Evolutionary conservation across 305 asterid genomes (phyloP).

Genomic region (Fraxinus baroniana): DNA sequence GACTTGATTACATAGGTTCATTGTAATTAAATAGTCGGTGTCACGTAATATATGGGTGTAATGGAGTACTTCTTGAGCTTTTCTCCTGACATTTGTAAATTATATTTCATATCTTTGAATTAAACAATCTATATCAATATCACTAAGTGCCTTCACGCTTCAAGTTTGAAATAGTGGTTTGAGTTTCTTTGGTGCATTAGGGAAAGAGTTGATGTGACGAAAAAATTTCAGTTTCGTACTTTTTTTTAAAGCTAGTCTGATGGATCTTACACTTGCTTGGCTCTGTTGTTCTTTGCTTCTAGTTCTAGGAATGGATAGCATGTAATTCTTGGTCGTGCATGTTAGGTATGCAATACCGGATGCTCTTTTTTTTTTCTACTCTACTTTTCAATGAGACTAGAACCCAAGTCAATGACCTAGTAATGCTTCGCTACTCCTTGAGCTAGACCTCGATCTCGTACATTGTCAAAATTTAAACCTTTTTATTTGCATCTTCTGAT

Average conservation of each 20-base stretch:
- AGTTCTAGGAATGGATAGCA: neutral
- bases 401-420: no score
- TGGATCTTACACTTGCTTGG: neutral
- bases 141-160: neutral
- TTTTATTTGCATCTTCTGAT: no score
- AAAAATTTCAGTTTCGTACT: neutral
- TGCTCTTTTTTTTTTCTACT: neutral
- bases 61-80: no score
- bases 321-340: neutral
- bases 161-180: neutral
- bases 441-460: no score
- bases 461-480: no score
- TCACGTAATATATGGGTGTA: no score
- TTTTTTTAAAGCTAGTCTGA: neutral
- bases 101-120: neutral
- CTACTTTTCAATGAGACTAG: no score
- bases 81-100: neutral
- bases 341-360: neutral
- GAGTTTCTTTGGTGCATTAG: neutral
- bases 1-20: no score
- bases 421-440: no score
- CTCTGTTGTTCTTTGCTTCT: neutral
- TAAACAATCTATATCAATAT: neutral
- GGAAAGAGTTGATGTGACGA: neutral
- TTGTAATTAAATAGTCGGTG: no score